Conservation (phyloP, 1,284 basidiomycete genomes). For the Melampsora larici-populina region DNA sequence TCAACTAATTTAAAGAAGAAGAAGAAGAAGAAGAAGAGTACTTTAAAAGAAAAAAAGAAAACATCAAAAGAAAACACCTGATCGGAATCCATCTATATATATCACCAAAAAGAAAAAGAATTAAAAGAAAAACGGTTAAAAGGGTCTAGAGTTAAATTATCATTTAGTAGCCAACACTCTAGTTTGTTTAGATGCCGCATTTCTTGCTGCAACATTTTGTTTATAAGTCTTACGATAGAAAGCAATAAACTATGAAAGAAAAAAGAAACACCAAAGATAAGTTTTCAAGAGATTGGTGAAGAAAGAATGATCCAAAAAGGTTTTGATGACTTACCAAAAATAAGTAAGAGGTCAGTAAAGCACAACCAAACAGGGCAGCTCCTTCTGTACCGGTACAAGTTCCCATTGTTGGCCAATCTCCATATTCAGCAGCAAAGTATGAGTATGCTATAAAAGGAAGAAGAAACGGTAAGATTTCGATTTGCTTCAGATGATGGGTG, state of each 20-base stretch:
- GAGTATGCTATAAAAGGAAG: constrained; percentile 65
- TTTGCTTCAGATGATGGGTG: background rate
- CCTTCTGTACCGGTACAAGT: constrained; percentile 84
- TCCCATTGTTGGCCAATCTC: constrained; percentile 65
- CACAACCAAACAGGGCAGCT: constrained; percentile 85
- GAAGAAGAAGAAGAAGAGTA: too few relatives aligned
- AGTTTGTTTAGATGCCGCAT: background rate
- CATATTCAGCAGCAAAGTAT: constrained; percentile 69
- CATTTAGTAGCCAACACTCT: background rate
- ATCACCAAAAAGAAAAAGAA: too few relatives aligned
- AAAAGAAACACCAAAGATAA: background rate
- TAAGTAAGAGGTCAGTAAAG: constrained; percentile 80
- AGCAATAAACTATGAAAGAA: constrained; percentile 50
- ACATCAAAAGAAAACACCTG: too few relatives aligned
- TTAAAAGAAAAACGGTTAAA: too few relatives aligned
- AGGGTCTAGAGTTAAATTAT: too few relatives aligned
- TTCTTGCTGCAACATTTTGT: constrained; percentile 45
- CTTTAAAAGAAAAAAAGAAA: too few relatives aligned
- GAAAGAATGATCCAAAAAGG: background rate
- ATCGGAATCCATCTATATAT: too few relatives aligned
- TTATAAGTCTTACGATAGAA: constrained; percentile 56
- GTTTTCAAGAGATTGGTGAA: background rate
- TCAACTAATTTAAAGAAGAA: too few relatives aligned
- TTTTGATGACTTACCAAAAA: constrained; percentile 73
- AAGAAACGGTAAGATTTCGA: constrained; percentile 22